phyloP scores from a whole-genome alignment of 805 yeast genomes.

The Wickerhamomyces queroliae region DNA sequence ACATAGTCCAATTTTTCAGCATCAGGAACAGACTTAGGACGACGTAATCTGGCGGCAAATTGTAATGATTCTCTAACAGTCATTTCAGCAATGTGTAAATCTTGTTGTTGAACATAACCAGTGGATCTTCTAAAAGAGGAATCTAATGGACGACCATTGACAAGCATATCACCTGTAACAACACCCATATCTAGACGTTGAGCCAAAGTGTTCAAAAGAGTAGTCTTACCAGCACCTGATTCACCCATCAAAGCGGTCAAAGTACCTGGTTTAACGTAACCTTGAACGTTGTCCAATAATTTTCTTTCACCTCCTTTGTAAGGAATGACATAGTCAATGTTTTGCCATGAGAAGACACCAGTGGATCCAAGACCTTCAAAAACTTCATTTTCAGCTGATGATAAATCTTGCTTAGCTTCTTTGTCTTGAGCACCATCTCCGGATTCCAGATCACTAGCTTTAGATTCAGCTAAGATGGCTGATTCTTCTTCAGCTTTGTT shows the following conservation, averaged over 20 bases:
- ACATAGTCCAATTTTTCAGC: conserved; percentile 44
- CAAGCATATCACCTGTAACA: conserved; percentile 6
- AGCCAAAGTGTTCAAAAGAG: conserved; percentile 14
- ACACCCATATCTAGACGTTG: conserved; percentile 51
- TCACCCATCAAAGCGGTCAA: conserved; percentile 1
- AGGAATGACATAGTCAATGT: conserved; percentile 28
- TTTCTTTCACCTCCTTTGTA: conserved; percentile 31
- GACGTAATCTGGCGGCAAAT: conserved; percentile 46
- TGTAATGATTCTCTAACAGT: conserved; percentile 50
- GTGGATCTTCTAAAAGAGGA: background rate
- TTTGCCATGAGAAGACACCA: conserved; percentile 26
- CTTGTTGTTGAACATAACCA: conserved; percentile 1
- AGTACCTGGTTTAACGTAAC: conserved; percentile 1
- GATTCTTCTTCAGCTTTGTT: conserved; percentile 1
- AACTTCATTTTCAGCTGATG: conserved; percentile 9
- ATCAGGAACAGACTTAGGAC: conserved; percentile 33
- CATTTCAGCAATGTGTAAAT: conserved; percentile 21
- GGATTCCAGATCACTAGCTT: conserved; percentile 7
- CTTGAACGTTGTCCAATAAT: conserved; percentile 34
- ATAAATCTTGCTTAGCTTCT: background rate
- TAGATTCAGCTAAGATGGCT: background rate
- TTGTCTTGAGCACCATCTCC: conserved; percentile 3
- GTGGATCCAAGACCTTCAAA: conserved; percentile 24
- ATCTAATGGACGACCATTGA: background rate
- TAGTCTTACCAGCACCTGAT: conserved; percentile 1